Conservation (phyloP, 768 basidiomycete species). For the Auricularia auricula-judae region DNA sequence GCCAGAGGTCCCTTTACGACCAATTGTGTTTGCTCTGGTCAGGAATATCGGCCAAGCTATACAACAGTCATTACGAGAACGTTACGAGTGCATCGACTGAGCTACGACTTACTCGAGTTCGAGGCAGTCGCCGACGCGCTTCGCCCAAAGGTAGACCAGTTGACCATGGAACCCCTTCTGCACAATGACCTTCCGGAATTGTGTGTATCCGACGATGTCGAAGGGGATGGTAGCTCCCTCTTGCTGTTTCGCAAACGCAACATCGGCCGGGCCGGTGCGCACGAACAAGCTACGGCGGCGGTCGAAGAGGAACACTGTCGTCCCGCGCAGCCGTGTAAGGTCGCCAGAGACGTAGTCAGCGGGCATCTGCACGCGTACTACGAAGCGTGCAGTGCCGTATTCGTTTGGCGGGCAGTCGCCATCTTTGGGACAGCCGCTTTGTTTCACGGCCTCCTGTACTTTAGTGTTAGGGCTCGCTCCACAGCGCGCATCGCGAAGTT, state of each 20-base stretch:
- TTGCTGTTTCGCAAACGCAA: neutral
- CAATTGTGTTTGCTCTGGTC: neutral
- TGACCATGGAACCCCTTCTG: neutral
- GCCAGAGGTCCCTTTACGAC: neutral
- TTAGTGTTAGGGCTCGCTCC: neutral
- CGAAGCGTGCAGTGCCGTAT: neutral
- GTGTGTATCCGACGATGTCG: neutral
- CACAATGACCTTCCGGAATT: neutral
- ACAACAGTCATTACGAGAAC: neutral
- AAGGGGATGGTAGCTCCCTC: neutral
- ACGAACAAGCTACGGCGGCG: neutral
- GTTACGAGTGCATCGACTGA: neutral
- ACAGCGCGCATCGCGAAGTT: neutral
- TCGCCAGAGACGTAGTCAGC: neutral
- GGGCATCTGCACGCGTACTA: neutral
- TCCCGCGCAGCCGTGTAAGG: neutral
- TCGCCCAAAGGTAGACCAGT: neutral
- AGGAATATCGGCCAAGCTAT: neutral
- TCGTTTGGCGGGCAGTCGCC: neutral
- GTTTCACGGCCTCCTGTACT: neutral
- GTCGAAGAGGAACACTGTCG: neutral
- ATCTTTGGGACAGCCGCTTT: neutral
- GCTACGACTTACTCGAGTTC: neutral
- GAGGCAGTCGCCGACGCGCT: neutral
- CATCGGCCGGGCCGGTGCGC: neutral